Conservation (phyloP, 116 monocot genomes). For the Iris pallida region DNA sequence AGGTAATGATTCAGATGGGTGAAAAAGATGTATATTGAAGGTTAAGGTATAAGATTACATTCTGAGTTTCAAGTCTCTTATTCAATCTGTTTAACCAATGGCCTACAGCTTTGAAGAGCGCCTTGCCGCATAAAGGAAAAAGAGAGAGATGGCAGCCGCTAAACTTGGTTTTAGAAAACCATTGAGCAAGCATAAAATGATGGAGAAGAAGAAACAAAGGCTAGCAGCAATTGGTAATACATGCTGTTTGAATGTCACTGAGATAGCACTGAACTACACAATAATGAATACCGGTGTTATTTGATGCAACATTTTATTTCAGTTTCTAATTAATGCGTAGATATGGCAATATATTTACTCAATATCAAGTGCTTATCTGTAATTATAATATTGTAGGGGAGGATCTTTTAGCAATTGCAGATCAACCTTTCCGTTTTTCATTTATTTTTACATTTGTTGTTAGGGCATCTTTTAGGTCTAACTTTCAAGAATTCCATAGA, state of each 20-base stretch:
- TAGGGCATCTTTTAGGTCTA: constrained; percentile 87
- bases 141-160: constrained; percentile 68
- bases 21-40: too few species aligned
- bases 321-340: too few species aligned
- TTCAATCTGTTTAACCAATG: constrained; percentile 17
- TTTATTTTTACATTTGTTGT: constrained; percentile 97
- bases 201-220: too few species aligned
- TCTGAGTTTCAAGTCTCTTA: constrained; percentile 83
- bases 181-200: constrained; percentile 64
- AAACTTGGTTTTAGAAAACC: constrained; percentile 86
- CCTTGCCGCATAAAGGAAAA: constrained; percentile 74
- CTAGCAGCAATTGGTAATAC: too few species aligned
- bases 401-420: constrained; percentile 87
- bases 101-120: constrained; percentile 82
- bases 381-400: constrained; percentile 68
- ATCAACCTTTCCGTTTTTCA: constrained; percentile 93
- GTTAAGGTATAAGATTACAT: too few species aligned
- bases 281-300: too few species aligned
- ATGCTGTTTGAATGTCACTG: too few species aligned
- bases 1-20: constrained; percentile 95
- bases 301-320: too few species aligned
- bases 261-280: too few species aligned
- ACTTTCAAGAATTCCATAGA: too few species aligned
- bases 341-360: too few species aligned
- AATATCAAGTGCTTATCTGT: constrained; percentile 80